Conservation (phyloP, 179 eudicot species). For the Spinacia oleracea region DNA sequence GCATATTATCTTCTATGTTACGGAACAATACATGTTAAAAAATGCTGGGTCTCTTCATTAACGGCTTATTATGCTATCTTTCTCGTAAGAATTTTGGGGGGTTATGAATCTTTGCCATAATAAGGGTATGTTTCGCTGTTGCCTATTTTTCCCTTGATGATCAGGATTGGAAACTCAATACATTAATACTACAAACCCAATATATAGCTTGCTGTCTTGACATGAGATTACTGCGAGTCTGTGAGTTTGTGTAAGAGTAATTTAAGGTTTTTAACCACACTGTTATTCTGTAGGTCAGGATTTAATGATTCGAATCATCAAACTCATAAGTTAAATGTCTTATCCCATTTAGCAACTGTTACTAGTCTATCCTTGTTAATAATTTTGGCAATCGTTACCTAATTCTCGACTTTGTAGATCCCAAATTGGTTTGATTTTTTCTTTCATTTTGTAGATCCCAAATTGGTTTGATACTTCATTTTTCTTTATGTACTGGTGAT, state of each 20-base stretch:
- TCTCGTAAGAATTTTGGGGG: background rate
- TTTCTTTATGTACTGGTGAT: conserved; percentile 15
- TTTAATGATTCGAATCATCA: background rate
- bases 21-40: background rate
- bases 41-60: background rate
- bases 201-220: background rate
- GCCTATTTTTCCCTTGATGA: background rate
- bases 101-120: background rate
- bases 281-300: background rate
- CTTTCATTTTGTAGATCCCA: background rate
- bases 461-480: background rate
- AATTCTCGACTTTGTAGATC: background rate
- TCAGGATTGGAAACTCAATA: background rate
- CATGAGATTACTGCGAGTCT: background rate
- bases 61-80: background rate
- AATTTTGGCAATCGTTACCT: background rate
- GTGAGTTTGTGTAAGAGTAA: background rate
- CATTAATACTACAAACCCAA: background rate
- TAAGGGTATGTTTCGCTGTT: background rate
- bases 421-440: background rate
- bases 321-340: background rate
- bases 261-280: background rate
- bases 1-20: background rate
- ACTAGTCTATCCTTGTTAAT: background rate
- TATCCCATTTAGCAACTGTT: background rate